Percentiles rank a stretch among this genome's conserved stretches.
Evolutionary conservation across 169 alveolate genomes (phyloP).

Genomic region (Plasmodium relictum): DNA sequence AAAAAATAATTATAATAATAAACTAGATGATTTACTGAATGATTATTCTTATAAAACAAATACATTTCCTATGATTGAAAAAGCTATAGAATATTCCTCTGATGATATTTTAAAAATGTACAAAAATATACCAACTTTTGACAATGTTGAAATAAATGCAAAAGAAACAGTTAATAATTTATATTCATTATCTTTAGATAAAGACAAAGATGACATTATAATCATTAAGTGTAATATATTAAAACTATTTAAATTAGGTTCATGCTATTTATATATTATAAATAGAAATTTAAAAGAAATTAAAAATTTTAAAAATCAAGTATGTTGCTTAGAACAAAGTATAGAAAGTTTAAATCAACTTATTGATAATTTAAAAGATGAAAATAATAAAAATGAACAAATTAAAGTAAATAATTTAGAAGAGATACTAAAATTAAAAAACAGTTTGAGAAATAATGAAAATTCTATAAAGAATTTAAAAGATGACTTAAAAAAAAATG

Average conservation of each 20-base stretch:
- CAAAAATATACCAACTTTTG: not conserved
- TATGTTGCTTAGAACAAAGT: conserved; percentile 17
- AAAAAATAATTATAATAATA: conserved; percentile 11
- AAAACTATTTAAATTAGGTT: conserved; percentile 42
- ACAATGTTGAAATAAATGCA: not conserved
- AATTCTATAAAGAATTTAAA: conserved; percentile 10
- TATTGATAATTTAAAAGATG: conserved; percentile 30
- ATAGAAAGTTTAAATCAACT: conserved; percentile 28
- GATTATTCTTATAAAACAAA: not conserved
- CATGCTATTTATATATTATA: conserved; percentile 57
- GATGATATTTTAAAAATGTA: conserved; percentile 6
- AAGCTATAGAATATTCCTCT: conserved; percentile 1
- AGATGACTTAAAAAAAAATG: conserved; percentile 29
- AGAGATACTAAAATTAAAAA: conserved; percentile 24
- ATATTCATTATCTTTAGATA: not conserved
- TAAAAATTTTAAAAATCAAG: conserved; percentile 22
- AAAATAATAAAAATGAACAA: conserved; percentile 33
- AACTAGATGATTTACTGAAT: conserved; percentile 4
- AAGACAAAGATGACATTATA: conserved; percentile 24
- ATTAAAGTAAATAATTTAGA: conserved; percentile 16
- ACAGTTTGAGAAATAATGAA: conserved; percentile 24
- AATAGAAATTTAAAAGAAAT: conserved; percentile 68
- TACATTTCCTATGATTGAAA: not conserved
- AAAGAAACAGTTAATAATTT: not conserved
- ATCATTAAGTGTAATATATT: conserved; percentile 43